Conservation (phyloP, 1,284 basidiomycete genomes). For the Baeospora myosura region DNA sequence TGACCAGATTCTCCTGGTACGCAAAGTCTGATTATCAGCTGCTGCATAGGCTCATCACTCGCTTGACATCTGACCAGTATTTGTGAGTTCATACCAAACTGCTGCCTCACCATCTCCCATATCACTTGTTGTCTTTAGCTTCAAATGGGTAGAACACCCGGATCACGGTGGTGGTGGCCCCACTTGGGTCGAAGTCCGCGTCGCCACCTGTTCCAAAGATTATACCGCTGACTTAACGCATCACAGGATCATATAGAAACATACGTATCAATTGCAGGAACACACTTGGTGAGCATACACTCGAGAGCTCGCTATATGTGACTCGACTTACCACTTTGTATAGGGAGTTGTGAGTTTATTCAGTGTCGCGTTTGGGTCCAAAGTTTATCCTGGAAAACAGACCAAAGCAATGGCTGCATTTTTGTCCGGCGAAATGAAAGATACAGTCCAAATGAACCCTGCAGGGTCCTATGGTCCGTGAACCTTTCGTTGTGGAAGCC, state of each 20-base stretch:
- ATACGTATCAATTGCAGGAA: conserved; percentile 81
- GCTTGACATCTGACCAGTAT: conserved; percentile 7
- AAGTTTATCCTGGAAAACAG: conserved; percentile 27
- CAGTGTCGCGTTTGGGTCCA: neutral
- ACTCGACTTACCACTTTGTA: conserved; percentile 2
- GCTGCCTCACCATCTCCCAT: too few relatives aligned
- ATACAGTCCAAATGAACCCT: conserved; percentile 89
- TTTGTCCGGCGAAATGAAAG: conserved; percentile 81
- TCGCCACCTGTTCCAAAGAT: conserved; percentile 4
- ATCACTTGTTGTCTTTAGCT: too few relatives aligned
- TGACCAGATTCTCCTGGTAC: conserved; percentile 40
- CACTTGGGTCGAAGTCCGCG: conserved; percentile 82
- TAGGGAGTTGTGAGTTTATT: conserved; percentile 62
- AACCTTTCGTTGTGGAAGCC: neutral
- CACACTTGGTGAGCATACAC: conserved; percentile 59
- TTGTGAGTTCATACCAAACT: too few relatives aligned
- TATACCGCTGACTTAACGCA: conserved; percentile 5
- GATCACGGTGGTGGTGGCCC: conserved; percentile 80
- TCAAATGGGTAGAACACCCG: conserved; percentile 95
- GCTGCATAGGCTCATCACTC: neutral
- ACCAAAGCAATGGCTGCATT: conserved; percentile 95
- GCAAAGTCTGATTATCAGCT: too few relatives aligned
- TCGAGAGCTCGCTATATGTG: conserved; percentile 2
- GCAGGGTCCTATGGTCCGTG: conserved; percentile 70
- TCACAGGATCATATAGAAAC: conserved; percentile 71